Base-by-base conservation (phyloP, 345 rosid genomes). In the Toxicodendron radicans region DNA sequence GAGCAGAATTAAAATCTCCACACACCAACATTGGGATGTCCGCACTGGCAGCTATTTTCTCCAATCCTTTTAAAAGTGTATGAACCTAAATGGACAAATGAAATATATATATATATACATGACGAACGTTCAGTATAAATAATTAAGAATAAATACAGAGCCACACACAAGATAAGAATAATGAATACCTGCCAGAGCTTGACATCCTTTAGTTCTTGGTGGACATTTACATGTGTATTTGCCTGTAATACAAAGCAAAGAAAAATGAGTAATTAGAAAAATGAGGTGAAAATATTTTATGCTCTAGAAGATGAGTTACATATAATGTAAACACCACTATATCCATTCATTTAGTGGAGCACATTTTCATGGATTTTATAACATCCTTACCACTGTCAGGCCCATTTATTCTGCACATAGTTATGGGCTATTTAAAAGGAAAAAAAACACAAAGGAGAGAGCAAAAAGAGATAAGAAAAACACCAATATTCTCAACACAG, bases 21-120 rank as follows among this genome's bases (percentile, higher is more conserved):
- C 99, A 95, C 17, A 95, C 97, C 85, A 95, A 77, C 98, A 95
- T 95, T 33, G 99, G 99, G 82, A 95, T 95, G 83, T 95, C 96
- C 27, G 97, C 96, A 72, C 98, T 91, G 35, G 92, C 97, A 71
- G 98, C 99, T 62, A 93, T 93, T 81, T 95, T 95, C 79, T 95
- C 99, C 83, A 95, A 82, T 64, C 99, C 99, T 81, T 95, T 95
- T 80, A 95, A 80, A 45, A 95, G 95, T 10, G 99, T 93, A 71
- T 91, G 99, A 64, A 95, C 98, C 99, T 95, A 81, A 70, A 45
- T 75, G 71, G 64, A 67, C 46, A 78, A 70, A 64, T 13, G 65
- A 59, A 64, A 54, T 27, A 61, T 35, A 57, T 5, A 8, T 14
- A 14, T 0, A 51, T 14, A 51, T 16, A 13, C 54, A 51, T 13